Percentiles rank a stretch among this genome's conserved stretches.
Evolutionary conservation across 1,284 basidiomycete genomes (phyloP).

Genomic region (Xerocomus amazonicus): DNA sequence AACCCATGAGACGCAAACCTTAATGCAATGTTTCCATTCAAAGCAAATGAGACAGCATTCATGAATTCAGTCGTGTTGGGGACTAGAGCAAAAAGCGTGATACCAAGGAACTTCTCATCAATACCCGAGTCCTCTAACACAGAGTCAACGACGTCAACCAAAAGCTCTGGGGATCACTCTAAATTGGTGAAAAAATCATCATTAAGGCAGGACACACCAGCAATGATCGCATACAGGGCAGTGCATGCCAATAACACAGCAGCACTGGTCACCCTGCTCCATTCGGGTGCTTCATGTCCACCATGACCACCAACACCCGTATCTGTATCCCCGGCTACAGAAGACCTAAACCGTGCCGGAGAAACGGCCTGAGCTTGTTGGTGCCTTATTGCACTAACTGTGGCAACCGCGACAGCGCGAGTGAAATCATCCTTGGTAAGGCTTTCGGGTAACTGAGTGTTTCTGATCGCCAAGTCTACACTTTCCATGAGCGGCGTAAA

Average conservation of each 20-base stretch:
- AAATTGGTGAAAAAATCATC: background rate
- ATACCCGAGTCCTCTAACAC: slow-evolving; percentile 91
- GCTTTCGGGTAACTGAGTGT: slow-evolving; percentile 56
- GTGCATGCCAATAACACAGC: slow-evolving; percentile 89
- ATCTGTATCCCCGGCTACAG: slow-evolving; percentile 33
- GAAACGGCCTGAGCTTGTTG: slow-evolving; percentile 57
- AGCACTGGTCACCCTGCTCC: slow-evolving; percentile 84
- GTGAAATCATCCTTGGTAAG: slow-evolving; percentile 87
- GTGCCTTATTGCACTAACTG: slow-evolving; percentile 80
- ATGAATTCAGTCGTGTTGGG: slow-evolving; percentile 99
- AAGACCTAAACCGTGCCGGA: slow-evolving; percentile 39
- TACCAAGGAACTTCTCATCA: slow-evolving; percentile 96
- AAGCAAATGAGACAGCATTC: slow-evolving; percentile 99
- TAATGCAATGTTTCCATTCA: slow-evolving; percentile 96
- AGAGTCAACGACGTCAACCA: slow-evolving; percentile 95
- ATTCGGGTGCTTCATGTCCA: slow-evolving; percentile 95
- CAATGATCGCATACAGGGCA: slow-evolving; percentile 92
- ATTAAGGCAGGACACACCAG: slow-evolving; percentile 54
- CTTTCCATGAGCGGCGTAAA: slow-evolving; percentile 76
- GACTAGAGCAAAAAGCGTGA: slow-evolving; percentile 95
- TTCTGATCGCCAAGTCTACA: slow-evolving; percentile 70
- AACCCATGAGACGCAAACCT: slow-evolving; percentile 53
- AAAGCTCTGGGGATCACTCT: slow-evolving; percentile 59
- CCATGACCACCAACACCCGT: slow-evolving; percentile 59
- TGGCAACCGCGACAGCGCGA: slow-evolving; percentile 85